Evolutionary conservation across 768 basidiomycete genomes (phyloP).

Genomic region (Mycena venus): DNA sequence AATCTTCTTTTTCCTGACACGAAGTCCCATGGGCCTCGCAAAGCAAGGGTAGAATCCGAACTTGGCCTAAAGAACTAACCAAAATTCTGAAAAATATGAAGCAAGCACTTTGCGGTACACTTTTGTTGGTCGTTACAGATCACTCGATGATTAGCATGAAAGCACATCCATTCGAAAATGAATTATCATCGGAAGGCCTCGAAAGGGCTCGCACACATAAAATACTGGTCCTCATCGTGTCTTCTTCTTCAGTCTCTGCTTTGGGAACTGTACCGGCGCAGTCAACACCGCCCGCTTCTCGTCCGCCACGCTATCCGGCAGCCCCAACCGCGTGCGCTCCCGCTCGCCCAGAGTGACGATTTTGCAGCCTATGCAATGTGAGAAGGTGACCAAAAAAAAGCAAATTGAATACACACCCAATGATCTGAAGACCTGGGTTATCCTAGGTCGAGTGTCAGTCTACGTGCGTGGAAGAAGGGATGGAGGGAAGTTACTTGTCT

Average conservation of each 20-base stretch:
- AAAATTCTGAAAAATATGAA: too few relatives aligned
- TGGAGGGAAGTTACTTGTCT: slow-evolving; percentile 66
- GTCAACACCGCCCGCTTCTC: slow-evolving; percentile 81
- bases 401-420: slow-evolving; percentile 13
- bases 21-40: too few relatives aligned
- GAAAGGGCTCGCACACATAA: neutral
- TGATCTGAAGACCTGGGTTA: slow-evolving; percentile 64
- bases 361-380: slow-evolving; percentile 72
- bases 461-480: neutral
- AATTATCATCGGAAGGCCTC: neutral
- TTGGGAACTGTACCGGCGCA: slow-evolving; percentile 88
- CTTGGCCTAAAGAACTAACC: too few relatives aligned
- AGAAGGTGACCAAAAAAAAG: neutral
- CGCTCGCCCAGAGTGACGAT: slow-evolving; percentile 66
- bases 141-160: too few relatives aligned
- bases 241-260: slow-evolving; percentile 60
- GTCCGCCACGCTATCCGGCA: slow-evolving; percentile 72
- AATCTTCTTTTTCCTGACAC: too few relatives aligned
- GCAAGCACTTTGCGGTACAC: too few relatives aligned
- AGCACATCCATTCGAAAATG: too few relatives aligned
- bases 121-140: too few relatives aligned
- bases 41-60: too few relatives aligned
- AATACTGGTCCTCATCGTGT: slow-evolving; percentile 20
- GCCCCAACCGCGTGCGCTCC: slow-evolving; percentile 78
- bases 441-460: slow-evolving; percentile 29